Evolutionary conservation across 139 green algal genomes (phyloP), one percentile per base, ranked within the genome.

Genomic region (Asterochloris erici): DNA sequence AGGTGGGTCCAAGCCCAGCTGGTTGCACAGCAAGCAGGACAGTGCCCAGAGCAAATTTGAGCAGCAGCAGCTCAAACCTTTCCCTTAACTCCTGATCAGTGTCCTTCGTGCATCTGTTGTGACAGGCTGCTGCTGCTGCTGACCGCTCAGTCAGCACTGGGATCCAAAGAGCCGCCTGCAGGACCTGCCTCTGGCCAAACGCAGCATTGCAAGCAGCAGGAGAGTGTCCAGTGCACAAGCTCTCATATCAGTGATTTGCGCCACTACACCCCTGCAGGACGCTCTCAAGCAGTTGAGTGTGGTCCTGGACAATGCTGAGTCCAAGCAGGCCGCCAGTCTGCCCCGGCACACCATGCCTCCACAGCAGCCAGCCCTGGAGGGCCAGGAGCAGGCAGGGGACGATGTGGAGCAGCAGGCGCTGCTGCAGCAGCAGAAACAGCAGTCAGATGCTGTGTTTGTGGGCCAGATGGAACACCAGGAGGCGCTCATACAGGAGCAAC

Each of bases 401-500:
- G 74, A 23, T 64, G 17, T 63, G 11, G 81, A 81, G 79, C 63
- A 85, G 82, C 81, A 78, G 75, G 71, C 38, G 61, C 74, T 38
- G 38, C 73, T 81, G 68, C 79, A 70, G 77, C 61, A 61, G 81
- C 85, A 81, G 71, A 68, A 89, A 71, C 29, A 79, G 26, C 28
- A 62, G 81, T 63, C 86, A 73, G 83, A 92, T 19, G 71, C 85
- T 9, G 66, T 79, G 15, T 82, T 96, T 83, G 93, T 96, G 15
- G 89, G 89, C 21, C 71, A 88, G 68, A 88, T 97, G 26, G 68
- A 85, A 24, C 94, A 93, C 83, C 94, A 97, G 71, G 93, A 96
- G 75, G 91, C 90, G 0, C 78, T 98, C 12, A 96, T 97, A 73
- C 92, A 95, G 79, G 95, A 98, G 86, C 84, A 95, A 21, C 94